A percentile compares a stretch with the other conserved stretches of the same genome.
Conservation (phyloP, 2,329 filamentous ascomycete species). For the Xylariomycetidae sp. region DNA sequence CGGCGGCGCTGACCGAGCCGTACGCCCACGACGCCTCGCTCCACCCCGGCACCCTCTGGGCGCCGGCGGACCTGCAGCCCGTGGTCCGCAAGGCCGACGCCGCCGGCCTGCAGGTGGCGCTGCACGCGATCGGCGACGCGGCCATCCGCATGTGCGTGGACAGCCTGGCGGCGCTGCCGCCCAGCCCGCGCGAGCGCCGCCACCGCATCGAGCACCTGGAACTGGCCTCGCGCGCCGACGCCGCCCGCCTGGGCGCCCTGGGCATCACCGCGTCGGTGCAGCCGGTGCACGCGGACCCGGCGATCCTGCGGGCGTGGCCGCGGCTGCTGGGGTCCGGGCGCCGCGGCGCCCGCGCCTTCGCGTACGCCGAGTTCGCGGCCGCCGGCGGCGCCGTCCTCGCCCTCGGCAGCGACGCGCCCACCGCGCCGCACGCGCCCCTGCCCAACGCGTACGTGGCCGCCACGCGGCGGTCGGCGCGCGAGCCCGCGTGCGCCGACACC, state of each 20-base stretch:
- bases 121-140: slow-evolving; percentile 60
- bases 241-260: slow-evolving; percentile 46
- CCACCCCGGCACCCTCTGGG: slow-evolving; percentile 51
- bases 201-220: slow-evolving; percentile 63
- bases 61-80: slow-evolving; percentile 41
- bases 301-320: slow-evolving; percentile 56
- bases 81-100: slow-evolving; percentile 49
- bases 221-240: slow-evolving; percentile 49
- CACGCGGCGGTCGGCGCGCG: slow-evolving; percentile 35
- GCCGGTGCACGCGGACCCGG: slow-evolving; percentile 54
- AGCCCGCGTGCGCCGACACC: slow-evolving; percentile 28
- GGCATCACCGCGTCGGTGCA: slow-evolving; percentile 57
- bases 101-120: slow-evolving; percentile 52
- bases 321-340: slow-evolving; percentile 46
- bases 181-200: slow-evolving; percentile 32
- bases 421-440: slow-evolving; percentile 37
- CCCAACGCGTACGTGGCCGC: slow-evolving; percentile 41
- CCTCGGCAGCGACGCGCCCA: slow-evolving; percentile 40
- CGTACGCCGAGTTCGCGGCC: slow-evolving; percentile 52
- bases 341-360: slow-evolving; percentile 53
- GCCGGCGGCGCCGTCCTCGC: slow-evolving; percentile 37
- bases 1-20: slow-evolving; percentile 53
- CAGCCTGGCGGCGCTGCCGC: slow-evolving; percentile 38
- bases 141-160: slow-evolving; percentile 54
- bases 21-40: slow-evolving; percentile 44